These are phyloP conservation scores for Aphanomyces euteiches DNA, from an alignment of 352 stramenopile species.

Conservation along the genomic window DNA sequence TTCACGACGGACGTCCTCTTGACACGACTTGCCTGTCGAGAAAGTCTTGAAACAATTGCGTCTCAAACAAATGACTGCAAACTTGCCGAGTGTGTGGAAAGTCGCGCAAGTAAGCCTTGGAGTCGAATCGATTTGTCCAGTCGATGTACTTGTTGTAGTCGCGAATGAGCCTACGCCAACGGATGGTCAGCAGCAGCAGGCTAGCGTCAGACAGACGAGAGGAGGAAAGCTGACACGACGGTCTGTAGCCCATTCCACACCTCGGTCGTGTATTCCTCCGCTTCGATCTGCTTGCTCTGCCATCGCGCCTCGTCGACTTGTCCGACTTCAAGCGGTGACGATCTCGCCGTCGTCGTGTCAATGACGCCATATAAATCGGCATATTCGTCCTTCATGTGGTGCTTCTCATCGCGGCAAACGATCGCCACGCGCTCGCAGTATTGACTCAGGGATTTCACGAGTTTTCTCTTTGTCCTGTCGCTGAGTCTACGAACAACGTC, in stretches of 20 bases:
- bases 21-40: constrained; percentile 36
- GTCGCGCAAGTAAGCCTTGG: constrained; percentile 50
- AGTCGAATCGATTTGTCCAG: constrained; percentile 44
- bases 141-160: constrained; percentile 56
- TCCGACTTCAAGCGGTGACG: background rate
- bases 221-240: background rate
- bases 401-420: constrained; percentile 37
- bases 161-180: constrained; percentile 49
- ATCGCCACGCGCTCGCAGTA: constrained; percentile 42
- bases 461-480: constrained; percentile 57
- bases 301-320: background rate
- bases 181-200: background rate
- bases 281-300: background rate
- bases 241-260: constrained; percentile 4
- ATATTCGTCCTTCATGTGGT: constrained; percentile 7
- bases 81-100: constrained; percentile 60
- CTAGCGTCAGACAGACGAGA: background rate
- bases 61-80: constrained; percentile 64
- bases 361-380: constrained; percentile 18
- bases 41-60: constrained; percentile 67
- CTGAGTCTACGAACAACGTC: constrained; percentile 34
- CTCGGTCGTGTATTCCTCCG: background rate
- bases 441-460: constrained; percentile 53
- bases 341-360: background rate
- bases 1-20: too few relatives aligned